Conservation (phyloP, 352 stramenopile genomes). For the Lagenidium sp. region DNA sequence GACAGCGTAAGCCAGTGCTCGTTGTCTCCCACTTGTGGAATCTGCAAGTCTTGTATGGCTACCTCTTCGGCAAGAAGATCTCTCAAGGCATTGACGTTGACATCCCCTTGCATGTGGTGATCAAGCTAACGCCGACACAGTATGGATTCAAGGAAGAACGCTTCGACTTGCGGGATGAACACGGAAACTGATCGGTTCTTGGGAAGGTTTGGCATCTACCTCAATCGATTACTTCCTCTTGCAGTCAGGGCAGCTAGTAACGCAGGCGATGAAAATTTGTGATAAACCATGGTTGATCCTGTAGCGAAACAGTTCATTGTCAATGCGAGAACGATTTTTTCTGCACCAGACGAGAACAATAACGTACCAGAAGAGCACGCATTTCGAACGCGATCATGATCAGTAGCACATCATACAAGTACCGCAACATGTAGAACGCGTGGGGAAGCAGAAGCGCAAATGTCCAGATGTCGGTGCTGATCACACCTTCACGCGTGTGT, state of each 20-base stretch:
- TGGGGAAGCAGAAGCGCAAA: constrained; percentile 41
- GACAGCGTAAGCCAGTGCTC: constrained; percentile 28
- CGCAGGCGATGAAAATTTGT: constrained; percentile 54
- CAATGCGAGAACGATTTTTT: no score
- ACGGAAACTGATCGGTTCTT: no score
- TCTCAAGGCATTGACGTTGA: constrained; percentile 20
- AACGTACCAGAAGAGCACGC: constrained; percentile 37
- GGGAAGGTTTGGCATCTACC: no score
- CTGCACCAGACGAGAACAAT: no score
- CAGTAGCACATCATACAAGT: constrained; percentile 43
- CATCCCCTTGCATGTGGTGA: constrained; percentile 32
- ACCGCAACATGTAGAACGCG: constrained; percentile 43
- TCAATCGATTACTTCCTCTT: no score
- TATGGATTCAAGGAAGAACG: constrained; percentile 39
- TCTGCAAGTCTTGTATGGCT: constrained; percentile 35
- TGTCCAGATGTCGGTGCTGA: constrained; percentile 32
- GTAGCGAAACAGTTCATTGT: not conserved
- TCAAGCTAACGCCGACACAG: constrained; percentile 35
- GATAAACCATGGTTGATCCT: constrained; percentile 55
- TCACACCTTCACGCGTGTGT: no score
- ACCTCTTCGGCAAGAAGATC: constrained; percentile 21
- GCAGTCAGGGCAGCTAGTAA: constrained; percentile 3
- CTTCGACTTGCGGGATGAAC: constrained; percentile 21
- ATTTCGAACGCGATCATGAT: constrained; percentile 26
- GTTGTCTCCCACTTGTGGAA: constrained; percentile 33